A percentile compares a stretch with the other conserved stretches of the same genome.
phyloP scores from a whole-genome alignment of 768 basidiomycete genomes.

The Tulasnella sp. region DNA sequence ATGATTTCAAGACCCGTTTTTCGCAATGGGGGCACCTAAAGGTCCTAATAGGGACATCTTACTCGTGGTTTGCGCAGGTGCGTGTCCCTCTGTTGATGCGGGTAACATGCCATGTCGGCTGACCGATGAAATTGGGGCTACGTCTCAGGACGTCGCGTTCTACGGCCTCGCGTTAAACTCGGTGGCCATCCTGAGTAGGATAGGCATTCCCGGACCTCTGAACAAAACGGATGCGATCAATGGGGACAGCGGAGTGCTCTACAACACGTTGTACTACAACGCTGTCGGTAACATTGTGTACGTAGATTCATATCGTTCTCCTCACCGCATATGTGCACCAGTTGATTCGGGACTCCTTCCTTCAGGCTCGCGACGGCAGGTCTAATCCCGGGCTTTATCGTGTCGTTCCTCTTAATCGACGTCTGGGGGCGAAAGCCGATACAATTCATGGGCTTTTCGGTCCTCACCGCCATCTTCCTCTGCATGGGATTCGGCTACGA shows the following conservation, averaged over 20 bases:
- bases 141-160: constrained; percentile 29
- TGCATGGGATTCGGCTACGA: constrained; percentile 29
- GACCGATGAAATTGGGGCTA: too few species aligned
- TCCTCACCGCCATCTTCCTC: constrained; percentile 26
- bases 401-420: constrained; percentile 27
- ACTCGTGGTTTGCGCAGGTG: constrained; percentile 32
- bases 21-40: constrained; percentile 21
- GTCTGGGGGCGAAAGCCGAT: constrained; percentile 30
- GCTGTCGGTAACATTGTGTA: constrained; percentile 42
- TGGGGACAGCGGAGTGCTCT: constrained; percentile 19
- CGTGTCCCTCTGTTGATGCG: too few species aligned
- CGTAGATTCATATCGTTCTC: neutral
- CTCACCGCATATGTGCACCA: too few species aligned
- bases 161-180: constrained; percentile 23
- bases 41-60: constrained; percentile 20
- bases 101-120: too few species aligned
- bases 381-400: constrained; percentile 31
- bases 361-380: constrained; percentile 27
- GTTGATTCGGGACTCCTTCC: constrained; percentile 4
- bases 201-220: constrained; percentile 27
- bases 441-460: constrained; percentile 28
- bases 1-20: constrained; percentile 19
- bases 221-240: too few species aligned
- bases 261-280: constrained; percentile 26
- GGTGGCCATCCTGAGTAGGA: constrained; percentile 17